Conservation (phyloP, 1,139 yeast genomes). For the Yamadazyma trypodendri region DNA sequence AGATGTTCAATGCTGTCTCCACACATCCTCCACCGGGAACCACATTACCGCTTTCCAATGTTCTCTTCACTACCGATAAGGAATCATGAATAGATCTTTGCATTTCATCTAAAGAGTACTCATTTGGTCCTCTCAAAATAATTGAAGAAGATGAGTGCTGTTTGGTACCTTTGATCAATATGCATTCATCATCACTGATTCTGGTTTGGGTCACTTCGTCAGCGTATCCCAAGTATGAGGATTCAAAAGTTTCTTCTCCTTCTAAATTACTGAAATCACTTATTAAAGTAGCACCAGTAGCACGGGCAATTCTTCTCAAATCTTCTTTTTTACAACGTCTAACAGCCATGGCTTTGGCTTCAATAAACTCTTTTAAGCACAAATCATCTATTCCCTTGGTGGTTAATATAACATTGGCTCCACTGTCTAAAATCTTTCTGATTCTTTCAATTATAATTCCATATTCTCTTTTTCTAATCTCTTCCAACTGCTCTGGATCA, state of each 20-base stretch:
- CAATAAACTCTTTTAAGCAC: slow-evolving; percentile 93
- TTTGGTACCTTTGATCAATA: slow-evolving; percentile 88
- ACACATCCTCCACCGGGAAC: slow-evolving; percentile 99
- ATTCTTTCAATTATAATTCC: slow-evolving; percentile 90
- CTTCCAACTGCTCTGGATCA: slow-evolving; percentile 96
- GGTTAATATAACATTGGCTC: slow-evolving; percentile 95
- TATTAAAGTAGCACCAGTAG: slow-evolving; percentile 93
- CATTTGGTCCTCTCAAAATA: slow-evolving; percentile 94
- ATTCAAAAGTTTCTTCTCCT: slow-evolving; percentile 95
- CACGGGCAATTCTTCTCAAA: slow-evolving; percentile 93
- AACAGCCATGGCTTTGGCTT: slow-evolving; percentile 95
- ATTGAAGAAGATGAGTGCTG: slow-evolving; percentile 92
- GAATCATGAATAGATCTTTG: slow-evolving; percentile 96
- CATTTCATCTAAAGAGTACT: slow-evolving; percentile 96
- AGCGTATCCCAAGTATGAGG: slow-evolving; percentile 83
- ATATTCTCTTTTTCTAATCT: slow-evolving; percentile 90
- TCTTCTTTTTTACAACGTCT: slow-evolving; percentile 98
- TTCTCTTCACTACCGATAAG: slow-evolving; percentile 90
- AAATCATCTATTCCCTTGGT: slow-evolving; percentile 98
- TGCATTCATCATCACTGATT: slow-evolving; percentile 96
- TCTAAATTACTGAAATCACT: slow-evolving; percentile 89
- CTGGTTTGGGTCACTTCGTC: slow-evolving; percentile 90
- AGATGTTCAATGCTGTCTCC: slow-evolving; percentile 92
- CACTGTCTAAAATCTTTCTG: slow-evolving; percentile 81
- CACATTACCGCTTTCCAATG: slow-evolving; percentile 89